Base-by-base conservation (phyloP, 2,329 filamentous ascomycete species). In the Trichoderma polysporum region DNA sequence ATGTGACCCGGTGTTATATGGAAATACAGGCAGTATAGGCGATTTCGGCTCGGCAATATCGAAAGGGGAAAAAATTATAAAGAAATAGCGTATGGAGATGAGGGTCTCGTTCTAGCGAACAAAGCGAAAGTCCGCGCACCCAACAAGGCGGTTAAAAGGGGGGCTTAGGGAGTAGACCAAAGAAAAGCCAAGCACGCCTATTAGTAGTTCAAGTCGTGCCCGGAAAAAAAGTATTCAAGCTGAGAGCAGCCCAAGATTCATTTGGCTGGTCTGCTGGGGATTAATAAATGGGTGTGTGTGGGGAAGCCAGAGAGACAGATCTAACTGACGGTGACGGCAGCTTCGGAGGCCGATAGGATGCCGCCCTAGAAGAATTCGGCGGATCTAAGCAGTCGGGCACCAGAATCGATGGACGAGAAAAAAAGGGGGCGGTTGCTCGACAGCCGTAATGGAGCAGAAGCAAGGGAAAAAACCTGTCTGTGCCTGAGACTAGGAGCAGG, bases 311-410 rank as follows among this genome's bases (percentile, higher is more conserved):
- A 47, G 13, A 31, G 27, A 31, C 60, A 64, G 60, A 56, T 64
- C 60, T 37, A 47, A 47, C 19, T 22, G 60, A 27, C 50, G 49
- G 33, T 35, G 52, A 56, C 60, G 60, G 60, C 60, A 64, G 9
- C 50, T 64, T 64, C 60, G 60, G 60, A 64, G 60, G 50, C 60
- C 60, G 60, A 56, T 39, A 47, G 35, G 39, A 64, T 9, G 50
- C 60, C 60, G 60, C 39, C 25, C 49, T 50, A 9, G 27, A 9
- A 33, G 25, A 41, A 45, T 22, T 19, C 27, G 33, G 49, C 52
- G 27, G 35, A 62, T 52, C 58, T 35, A 57, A 27, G 33, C 31
- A 56, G 31, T 37, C 19, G 52, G 59, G 35, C 22, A 27, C 22
- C 13, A 13, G 47, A 50, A 50, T 7, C 25, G 15, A 53, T 13